A percentile compares a stretch with the other conserved stretches of the same genome.
Conservation (phyloP, 176 grass and related monocot genomes). For the Puya raimondii region DNA sequence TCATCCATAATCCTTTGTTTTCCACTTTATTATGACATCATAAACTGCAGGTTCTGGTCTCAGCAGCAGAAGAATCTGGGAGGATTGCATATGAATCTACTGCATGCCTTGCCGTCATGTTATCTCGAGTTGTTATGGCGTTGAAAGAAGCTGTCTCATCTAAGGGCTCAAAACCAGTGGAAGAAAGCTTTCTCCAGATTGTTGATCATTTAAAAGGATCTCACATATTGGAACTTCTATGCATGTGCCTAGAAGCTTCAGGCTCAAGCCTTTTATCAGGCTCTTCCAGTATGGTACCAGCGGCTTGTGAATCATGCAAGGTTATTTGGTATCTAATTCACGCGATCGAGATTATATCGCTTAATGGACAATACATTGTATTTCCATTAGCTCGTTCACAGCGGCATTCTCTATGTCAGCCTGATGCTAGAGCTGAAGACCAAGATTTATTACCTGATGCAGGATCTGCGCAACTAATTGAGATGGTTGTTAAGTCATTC, state of each 20-base stretch:
- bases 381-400: slow-evolving; percentile 72
- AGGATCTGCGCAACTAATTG: slow-evolving; percentile 45
- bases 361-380: slow-evolving; percentile 43
- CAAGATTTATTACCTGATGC: slow-evolving; percentile 35
- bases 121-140: slow-evolving; percentile 44
- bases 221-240: slow-evolving; percentile 51
- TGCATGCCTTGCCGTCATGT: slow-evolving; percentile 76
- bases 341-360: slow-evolving; percentile 64
- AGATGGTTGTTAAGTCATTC: slow-evolving; percentile 60
- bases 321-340: slow-evolving; percentile 87
- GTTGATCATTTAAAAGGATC: slow-evolving; percentile 59
- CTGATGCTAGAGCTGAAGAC: slow-evolving; percentile 24
- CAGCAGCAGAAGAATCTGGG: slow-evolving; percentile 68
- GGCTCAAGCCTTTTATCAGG: slow-evolving; percentile 59
- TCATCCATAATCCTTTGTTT: slow-evolving; percentile 5
- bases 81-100: slow-evolving; percentile 72
- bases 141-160: slow-evolving; percentile 60
- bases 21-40: slow-evolving; percentile 11
- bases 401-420: slow-evolving; percentile 32
- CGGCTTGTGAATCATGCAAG: slow-evolving; percentile 92
- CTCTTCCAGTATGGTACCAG: slow-evolving; percentile 87
- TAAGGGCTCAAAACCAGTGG: slow-evolving; percentile 39
- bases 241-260: slow-evolving; percentile 54
- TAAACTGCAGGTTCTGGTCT: slow-evolving; percentile 55
- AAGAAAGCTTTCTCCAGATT: slow-evolving; percentile 46